Evolutionary conservation across 176 grass and related monocot genomes (phyloP), one percentile per base, ranked within the genome.

Genomic region (Musa beccarii): DNA sequence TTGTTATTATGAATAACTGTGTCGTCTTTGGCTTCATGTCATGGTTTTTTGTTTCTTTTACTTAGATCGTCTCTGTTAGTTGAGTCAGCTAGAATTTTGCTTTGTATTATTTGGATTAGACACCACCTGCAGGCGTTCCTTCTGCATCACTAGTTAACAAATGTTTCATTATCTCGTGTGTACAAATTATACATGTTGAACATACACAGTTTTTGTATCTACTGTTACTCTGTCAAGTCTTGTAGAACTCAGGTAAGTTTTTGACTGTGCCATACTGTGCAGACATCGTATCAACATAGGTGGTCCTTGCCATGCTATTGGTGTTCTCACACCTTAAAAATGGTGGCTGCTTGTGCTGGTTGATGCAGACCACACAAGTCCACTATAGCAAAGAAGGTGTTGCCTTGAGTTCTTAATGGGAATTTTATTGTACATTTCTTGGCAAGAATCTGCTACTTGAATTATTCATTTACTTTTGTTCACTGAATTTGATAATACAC

Each of bases 1-100:
- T 75, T 72, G 63, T 20, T 63, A 23, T 67, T 78, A 52, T 62
- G 62, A 10, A 67, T 52, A 74, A 59, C 59, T 72, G 69, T 43
- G 53, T 19, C 0, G 9, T 50, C 28, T 24, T 79, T 54, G 5
- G 11, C 49, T 74, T 52, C 22, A 11, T 34, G 67, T 71, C 52
- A 74, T 82, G 53, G 24, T 66, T 19, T 54, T 51, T 5, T 34
- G 22, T 11, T 29, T 43, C 17, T 59, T 67, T 80, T 73, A 7
- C 28, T 29, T 62, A 20, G 8, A n/a, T 64, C 11, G 62, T 9
- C 1, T 64, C n/a, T 64, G 62, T 2, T 64, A 11, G 16, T 19
- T 24, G 20, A 64, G 16, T 64, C 24, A 23, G 21, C 10, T 66
- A 66, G 23, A 22, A 13, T 12, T 66, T 25, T 66, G 3, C 10